Evolutionary conservation across 1,139 yeast species (phyloP), one percentile per base, ranked within the genome.

Genomic region (Maudiozyma humilis): DNA sequence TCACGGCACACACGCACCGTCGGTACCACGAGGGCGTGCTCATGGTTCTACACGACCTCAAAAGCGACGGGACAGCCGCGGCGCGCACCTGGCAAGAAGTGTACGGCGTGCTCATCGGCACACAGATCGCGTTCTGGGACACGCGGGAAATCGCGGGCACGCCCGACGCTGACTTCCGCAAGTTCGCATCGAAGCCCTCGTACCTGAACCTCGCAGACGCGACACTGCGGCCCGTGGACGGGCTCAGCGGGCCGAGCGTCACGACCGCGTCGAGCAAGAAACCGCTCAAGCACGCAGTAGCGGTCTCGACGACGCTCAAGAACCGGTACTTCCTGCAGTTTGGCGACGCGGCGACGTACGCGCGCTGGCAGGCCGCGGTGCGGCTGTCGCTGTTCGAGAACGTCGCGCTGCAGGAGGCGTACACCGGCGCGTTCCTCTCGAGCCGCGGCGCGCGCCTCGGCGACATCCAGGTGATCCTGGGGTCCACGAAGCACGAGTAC

Each of bases 191-290:
- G 12, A 83, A 82, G 57, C 96, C 97, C n/a, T 78, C 79, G 44
- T 91, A 89, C 64, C 76, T 91, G 58, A 91, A 91, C 64, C 82
- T 91, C 56, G 80, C 95, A 2, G 97, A 91, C 62, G 82, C 96
- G 1, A 79, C 83, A n/a, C 80, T 86, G 64, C 84, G 82, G 61
- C 79, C 94, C 19, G 76, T 83, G 62, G 74, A 74, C 44, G 46
- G 49, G 14, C 79, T 87, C 20, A 80, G 86, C 15, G 81, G 89
- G 35, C 86, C 95, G 7, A 86, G 95, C 7, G 27, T 23, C 27
- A 10, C 8, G 27, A 10, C 10, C 8, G 27, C 8, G 8, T 6
- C 8, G 8, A 10, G 8, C 8, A 73, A 86, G 64, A 85, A 86
- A 61, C 89, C 88, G 41, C 42, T 60, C 33, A 76, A 77, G 40